Evolutionary conservation across 2,329 filamentous ascomycete species (phyloP).

Genomic region (Colletotrichum sp.): DNA sequence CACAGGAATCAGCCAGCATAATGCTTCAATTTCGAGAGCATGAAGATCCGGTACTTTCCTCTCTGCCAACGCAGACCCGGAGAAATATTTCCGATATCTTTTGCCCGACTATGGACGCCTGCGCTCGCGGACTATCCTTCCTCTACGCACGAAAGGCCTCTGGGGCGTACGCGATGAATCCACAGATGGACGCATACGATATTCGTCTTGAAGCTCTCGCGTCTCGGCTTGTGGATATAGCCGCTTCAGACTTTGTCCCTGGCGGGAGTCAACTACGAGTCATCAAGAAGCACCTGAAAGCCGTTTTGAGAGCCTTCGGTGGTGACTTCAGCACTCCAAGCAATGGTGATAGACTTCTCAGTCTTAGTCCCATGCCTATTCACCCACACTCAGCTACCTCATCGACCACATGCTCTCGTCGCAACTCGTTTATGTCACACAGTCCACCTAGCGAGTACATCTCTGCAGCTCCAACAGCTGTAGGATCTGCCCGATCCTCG

Average conservation of each 20-base stretch:
- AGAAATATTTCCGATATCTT: neutral
- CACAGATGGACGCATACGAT: neutral
- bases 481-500: neutral
- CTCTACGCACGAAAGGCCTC: neutral
- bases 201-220: neutral
- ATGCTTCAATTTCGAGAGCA: neutral
- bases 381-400: neutral
- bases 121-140: neutral
- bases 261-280: neutral
- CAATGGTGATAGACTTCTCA: neutral
- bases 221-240: neutral
- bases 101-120: neutral
- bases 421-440: neutral
- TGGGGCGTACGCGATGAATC: neutral
- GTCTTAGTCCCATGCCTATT: neutral
- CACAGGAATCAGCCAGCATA: neutral
- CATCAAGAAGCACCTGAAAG: neutral
- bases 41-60: neutral
- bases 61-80: neutral
- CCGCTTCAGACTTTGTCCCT: neutral
- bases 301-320: neutral
- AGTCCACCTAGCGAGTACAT: neutral
- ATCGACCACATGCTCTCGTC: neutral
- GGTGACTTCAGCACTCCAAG: neutral
- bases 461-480: slow-evolving; percentile 19